Conservation (phyloP, 208 protist species). For the Acanthamoeba triangularis region DNA sequence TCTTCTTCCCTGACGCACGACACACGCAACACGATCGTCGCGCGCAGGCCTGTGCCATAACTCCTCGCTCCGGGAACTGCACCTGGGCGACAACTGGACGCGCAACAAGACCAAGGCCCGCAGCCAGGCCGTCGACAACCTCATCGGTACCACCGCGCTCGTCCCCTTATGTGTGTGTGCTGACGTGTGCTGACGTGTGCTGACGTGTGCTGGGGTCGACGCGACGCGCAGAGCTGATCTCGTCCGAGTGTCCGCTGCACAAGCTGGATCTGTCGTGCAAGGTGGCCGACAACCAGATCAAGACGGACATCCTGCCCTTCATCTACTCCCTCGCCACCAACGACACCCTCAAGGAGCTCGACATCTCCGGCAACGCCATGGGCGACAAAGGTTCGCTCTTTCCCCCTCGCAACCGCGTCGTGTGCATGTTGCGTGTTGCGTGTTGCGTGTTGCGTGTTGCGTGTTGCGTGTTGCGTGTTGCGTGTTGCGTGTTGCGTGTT, state of each 20-base stretch:
- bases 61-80: conserved; percentile 75
- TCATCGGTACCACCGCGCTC: neutral
- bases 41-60: conserved; percentile 75
- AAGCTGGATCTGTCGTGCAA: conserved; percentile 43
- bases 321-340: conserved; percentile 86
- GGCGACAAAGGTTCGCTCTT: conserved; percentile 62
- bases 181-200: neutral
- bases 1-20: neutral
- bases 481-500: neutral
- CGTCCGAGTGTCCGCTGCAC: conserved; percentile 33
- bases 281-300: conserved; percentile 30
- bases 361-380: conserved; percentile 84
- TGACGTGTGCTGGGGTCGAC: conserved; percentile 69
- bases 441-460: conserved; percentile 47
- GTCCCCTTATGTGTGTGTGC: neutral
- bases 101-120: conserved; percentile 35
- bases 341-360: conserved; percentile 78
- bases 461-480: neutral
- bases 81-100: conserved; percentile 77
- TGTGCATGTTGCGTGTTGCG: neutral
- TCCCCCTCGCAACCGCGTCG: neutral
- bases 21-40: neutral
- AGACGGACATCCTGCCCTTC: conserved; percentile 82
- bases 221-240: conserved; percentile 24
- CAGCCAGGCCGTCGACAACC: conserved; percentile 42